Evolutionary conservation across 225 moss, liverwort and hornwort species (phyloP), one percentile per base, ranked within the genome.

Genomic region (Pleurozium schreberi): DNA sequence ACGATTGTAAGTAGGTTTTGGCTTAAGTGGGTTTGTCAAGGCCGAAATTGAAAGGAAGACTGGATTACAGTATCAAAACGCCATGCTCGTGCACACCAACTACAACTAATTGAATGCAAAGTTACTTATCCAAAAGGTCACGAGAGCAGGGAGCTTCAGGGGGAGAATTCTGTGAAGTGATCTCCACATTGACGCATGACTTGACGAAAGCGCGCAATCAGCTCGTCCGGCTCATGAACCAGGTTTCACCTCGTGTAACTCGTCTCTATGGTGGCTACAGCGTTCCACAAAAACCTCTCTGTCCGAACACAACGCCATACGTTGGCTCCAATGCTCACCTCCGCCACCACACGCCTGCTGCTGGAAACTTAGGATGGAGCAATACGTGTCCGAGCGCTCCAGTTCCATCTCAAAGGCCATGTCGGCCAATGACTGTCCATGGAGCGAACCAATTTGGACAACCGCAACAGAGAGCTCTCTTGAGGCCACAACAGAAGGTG

Each of bases 141-240:
- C 71, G 18, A 45, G 85, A 85, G 64, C 92, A 85, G 75, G 63
- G 67, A 22, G 34, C 33, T 81, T 87, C 81, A 34, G 84, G 76
- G 22, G 90, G 88, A 74, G 92, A 90, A 57, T 69, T 92, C n/a
- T 85, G 87, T 57, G 87, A 92, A 42, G 87, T 92, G n/a, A 85
- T 92, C 81, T 91, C 91, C 58, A 65, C 85, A 59, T 65, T 92
- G 91, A 91, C 89, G 64, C 85, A 79, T 64, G 89, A 89, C 87
- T 83, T 92, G 89, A 89, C 70, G 45, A 91, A 87, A 89, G 92
- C 91, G 17, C 89, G 78, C 57, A 87, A 85, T 58, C 89, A 91
- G 85, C 91, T 92, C 21, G 83, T 85, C 47, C 87, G 87, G 33
- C 82, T 92, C 62, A 87, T 91, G 85, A 38, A 85, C 31, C 80